Percentiles rank a stretch among this genome's conserved stretches.
Evolutionary conservation across 331 rosid genomes (phyloP).

Genomic region (Erythrophleum ivorense): DNA sequence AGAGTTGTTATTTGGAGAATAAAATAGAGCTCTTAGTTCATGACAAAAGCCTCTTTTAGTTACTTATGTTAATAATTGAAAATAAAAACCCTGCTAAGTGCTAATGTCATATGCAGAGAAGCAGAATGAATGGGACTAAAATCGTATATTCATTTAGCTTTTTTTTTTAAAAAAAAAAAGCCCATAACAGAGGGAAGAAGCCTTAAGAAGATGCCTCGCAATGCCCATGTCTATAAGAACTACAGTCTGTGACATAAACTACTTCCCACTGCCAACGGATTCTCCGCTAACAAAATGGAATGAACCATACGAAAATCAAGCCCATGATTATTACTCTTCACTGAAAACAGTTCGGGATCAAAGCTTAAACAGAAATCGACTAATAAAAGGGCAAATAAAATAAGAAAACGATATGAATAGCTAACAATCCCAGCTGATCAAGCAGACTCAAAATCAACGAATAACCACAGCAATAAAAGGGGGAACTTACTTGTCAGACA

Average conservation of each 20-base stretch:
- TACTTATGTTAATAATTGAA: background rate
- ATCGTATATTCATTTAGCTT: background rate
- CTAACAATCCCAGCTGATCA: background rate
- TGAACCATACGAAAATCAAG: background rate
- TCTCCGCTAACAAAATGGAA: slow-evolving; percentile 1
- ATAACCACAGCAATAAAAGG: background rate
- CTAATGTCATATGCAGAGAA: background rate
- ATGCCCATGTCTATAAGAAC: background rate
- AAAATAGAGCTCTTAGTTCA: background rate
- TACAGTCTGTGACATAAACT: background rate
- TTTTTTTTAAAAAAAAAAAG: background rate
- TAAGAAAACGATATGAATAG: background rate
- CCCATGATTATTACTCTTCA: background rate
- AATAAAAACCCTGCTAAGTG: background rate
- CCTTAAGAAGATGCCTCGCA: background rate
- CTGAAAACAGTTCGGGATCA: slow-evolving; percentile 3
- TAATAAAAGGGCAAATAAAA: background rate
- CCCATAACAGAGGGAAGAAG: background rate
- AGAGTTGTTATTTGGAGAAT: background rate
- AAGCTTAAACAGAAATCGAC: background rate
- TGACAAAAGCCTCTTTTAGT: background rate
- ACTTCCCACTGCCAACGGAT: background rate
- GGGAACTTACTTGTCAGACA: slow-evolving; percentile 71
- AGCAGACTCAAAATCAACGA: background rate
- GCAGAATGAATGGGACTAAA: background rate